Percentiles rank a stretch among this genome's conserved stretches.
These are phyloP conservation scores for Nicotiana knightiana DNA, from an alignment of 257 asterid species.

Conservation along the genomic window DNA sequence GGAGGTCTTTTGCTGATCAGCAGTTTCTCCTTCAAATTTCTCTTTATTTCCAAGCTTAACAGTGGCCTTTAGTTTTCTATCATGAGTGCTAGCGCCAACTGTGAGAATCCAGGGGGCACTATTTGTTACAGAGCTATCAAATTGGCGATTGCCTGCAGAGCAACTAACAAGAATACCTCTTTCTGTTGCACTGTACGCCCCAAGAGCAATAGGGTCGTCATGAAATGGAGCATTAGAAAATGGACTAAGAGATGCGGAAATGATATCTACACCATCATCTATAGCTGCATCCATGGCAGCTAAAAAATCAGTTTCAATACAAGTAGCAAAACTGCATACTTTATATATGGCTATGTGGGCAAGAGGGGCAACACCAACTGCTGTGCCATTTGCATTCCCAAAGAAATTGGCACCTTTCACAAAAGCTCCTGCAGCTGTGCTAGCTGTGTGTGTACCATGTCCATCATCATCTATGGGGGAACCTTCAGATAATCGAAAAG, in stretches of 20 bases:
- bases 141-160: constrained; percentile 37
- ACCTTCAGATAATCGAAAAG: not conserved
- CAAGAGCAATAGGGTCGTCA: constrained; percentile 23
- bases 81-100: constrained; percentile 46
- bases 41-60: constrained; percentile 28
- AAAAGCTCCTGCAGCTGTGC: constrained; percentile 51
- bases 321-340: constrained; percentile 12
- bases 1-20: constrained; percentile 22
- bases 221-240: not conserved
- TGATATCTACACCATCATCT: constrained; percentile 34
- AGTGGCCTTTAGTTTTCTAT: constrained; percentile 27
- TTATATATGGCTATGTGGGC: constrained; percentile 55
- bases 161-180: constrained; percentile 40
- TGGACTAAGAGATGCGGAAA: constrained; percentile 29
- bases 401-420: constrained; percentile 37
- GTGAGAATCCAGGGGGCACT: constrained; percentile 50
- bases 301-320: constrained; percentile 23
- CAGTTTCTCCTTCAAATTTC: constrained; percentile 27
- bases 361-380: constrained; percentile 47
- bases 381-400: constrained; percentile 45
- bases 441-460: constrained; percentile 49
- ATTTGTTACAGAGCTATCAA: not conserved
- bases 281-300: constrained; percentile 51
- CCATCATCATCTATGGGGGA: constrained; percentile 28
- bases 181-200: constrained; percentile 36